Evolutionary conservation across 129 eudicot species (phyloP), one percentile per base, ranked within the genome.

Genomic region (Saussurea involucrata): DNA sequence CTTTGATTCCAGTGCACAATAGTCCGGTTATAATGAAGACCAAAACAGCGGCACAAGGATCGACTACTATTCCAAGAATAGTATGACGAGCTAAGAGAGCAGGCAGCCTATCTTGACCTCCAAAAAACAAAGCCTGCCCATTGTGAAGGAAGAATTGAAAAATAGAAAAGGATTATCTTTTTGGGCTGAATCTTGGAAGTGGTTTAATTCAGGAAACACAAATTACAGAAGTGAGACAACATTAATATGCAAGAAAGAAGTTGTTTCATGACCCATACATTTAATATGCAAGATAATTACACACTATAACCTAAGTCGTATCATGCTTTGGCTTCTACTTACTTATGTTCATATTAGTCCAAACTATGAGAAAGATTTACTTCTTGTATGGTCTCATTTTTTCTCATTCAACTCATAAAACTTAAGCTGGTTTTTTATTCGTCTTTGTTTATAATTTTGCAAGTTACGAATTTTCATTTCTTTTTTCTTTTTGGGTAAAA

Each of bases 11-110:
- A 44, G 89, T 81, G 77, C 97, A 91, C 55, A 92, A 71, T 68
- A 95, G 87, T 58, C 90, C 96, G 63, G 97, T 91, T 73, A 95
- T 90, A 79, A 91, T 75, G 65, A 85, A 83, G 37, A 95, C 98
- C 69, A 95, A 74, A 69, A 89, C 46, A 73, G 97, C 97, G 28
- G 98, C 98, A 91, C 97, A 89, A 7, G 98, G 98, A 58, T 95
- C 98, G 20, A 95, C 96, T 36, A 86, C 90, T 44, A 89, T 70
- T 78, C 95, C 88, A 69, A 90, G 90, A 81, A 95, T 78, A 58
- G 82, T 60, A 0, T 90, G 97, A 13, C 98, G 98, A 73, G 97
- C 86, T 76, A 95, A 88, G 77, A 95, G 86, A 66, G 76, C 69
- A 34, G 98, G 98, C 70, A 95, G 86, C 42, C 86, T 86, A 75